Percentiles rank a stretch among this genome's conserved stretches.
Evolutionary conservation across 345 rosid species (phyloP).

Genomic region (Nasturtium officinale): DNA sequence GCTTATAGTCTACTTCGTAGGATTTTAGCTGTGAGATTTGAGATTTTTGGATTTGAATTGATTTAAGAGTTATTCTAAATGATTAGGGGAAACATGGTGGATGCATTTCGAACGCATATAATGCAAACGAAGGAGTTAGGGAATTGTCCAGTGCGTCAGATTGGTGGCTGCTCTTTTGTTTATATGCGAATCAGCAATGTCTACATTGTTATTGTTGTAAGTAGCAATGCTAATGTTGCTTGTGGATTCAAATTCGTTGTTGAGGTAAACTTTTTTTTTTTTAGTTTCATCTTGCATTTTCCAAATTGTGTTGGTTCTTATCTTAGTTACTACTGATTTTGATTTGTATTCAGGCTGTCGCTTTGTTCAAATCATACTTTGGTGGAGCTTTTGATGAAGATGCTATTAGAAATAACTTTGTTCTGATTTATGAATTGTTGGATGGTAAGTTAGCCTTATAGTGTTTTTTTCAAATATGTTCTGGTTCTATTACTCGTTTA

Average conservation of each 20-base stretch:
- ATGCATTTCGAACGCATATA: constrained; percentile 96
- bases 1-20: constrained; percentile 3
- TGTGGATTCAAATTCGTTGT: constrained; percentile 98
- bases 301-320: background rate
- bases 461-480: background rate
- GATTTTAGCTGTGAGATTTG: constrained; percentile 16
- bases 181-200: constrained; percentile 99
- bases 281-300: background rate
- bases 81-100: constrained; percentile 95
- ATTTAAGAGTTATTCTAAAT: background rate
- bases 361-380: constrained; percentile 93
- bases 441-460: constrained; percentile 72
- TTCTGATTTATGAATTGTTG: constrained; percentile 91
- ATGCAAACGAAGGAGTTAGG: constrained; percentile 99
- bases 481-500: background rate
- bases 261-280: constrained; percentile 55
- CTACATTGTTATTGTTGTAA: constrained; percentile 94
- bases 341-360: constrained; percentile 68
- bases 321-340: background rate
- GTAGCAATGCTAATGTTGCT: constrained; percentile 99
- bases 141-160: constrained; percentile 95
- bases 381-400: constrained; percentile 99
- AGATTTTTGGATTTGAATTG: background rate
- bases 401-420: constrained; percentile 93
- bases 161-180: constrained; percentile 95